Conservation (phyloP, 257 asterid species). For the Thymus quinquecostatus region DNA sequence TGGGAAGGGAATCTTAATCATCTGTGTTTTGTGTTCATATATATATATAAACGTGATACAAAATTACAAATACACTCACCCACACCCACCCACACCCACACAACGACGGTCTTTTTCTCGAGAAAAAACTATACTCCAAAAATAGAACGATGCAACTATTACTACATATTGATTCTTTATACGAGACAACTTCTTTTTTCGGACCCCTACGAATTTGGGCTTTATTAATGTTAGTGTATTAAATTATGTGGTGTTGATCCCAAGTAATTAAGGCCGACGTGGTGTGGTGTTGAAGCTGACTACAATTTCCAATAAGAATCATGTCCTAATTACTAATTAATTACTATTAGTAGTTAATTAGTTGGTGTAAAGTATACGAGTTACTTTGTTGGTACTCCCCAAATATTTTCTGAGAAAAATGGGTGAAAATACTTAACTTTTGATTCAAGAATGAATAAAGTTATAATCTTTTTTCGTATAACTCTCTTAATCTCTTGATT, state of each 20-base stretch:
- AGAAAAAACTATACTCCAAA: background rate
- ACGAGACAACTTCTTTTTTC: background rate
- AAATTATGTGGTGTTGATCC: background rate
- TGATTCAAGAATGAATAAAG: too few species aligned
- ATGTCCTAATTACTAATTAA: background rate
- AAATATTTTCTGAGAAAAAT: too few species aligned
- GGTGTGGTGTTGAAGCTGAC: background rate
- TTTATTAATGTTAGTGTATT: background rate
- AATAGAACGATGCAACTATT: background rate
- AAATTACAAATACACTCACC: too few species aligned
- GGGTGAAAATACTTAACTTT: too few species aligned
- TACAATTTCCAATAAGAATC: background rate
- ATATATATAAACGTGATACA: background rate
- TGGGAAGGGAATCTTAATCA: constrained; percentile 33
- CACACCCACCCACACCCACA: background rate
- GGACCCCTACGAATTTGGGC: background rate
- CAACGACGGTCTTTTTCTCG: background rate
- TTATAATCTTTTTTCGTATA: too few species aligned
- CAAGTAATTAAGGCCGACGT: background rate
- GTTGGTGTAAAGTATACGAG: background rate
- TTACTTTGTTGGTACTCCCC: too few species aligned
- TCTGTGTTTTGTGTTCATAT: constrained; percentile 3
- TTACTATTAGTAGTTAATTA: background rate
- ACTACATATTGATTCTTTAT: background rate
- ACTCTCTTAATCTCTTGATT: too few species aligned